These are phyloP conservation scores for Cyanidioschyzon merolae DNA, from an alignment of 23 red algal species.

Conservation along the genomic window DNA sequence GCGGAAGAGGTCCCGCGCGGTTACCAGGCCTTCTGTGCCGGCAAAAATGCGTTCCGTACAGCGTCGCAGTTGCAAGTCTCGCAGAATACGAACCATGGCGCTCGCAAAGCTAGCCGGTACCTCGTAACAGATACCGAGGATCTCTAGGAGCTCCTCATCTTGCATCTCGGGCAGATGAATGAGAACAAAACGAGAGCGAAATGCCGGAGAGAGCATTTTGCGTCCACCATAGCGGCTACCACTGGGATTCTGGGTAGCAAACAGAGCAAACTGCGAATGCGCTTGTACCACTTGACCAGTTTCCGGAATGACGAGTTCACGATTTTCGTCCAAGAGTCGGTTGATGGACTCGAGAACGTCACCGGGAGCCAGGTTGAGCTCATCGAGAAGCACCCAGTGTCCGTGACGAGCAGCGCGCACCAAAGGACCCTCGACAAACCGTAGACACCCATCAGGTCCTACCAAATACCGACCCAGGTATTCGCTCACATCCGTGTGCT, in stretches of 20 bases:
- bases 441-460: constrained; percentile 33
- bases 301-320: constrained; percentile 73
- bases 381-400: constrained; percentile 83
- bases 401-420: constrained; percentile 59
- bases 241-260: constrained; percentile 94
- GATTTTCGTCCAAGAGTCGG: constrained; percentile 89
- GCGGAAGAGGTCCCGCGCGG: constrained; percentile 37
- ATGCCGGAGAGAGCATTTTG: constrained; percentile 71
- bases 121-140: constrained; percentile 33
- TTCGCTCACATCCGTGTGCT: constrained; percentile 88
- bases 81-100: constrained; percentile 65
- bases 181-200: constrained; percentile 80
- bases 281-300: constrained; percentile 72
- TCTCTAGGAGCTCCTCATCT: constrained; percentile 45
- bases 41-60: constrained; percentile 40
- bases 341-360: constrained; percentile 90
- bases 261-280: constrained; percentile 48
- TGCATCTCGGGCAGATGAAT: constrained; percentile 54
- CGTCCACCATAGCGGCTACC: constrained; percentile 71
- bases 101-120: constrained; percentile 53
- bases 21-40: constrained; percentile 66
- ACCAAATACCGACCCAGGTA: constrained; percentile 78
- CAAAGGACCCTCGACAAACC: constrained; percentile 71
- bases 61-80: constrained; percentile 58
- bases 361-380: constrained; percentile 80